Base-by-base conservation (phyloP, 345 rosid genomes). In the Camelina laxa region DNA sequence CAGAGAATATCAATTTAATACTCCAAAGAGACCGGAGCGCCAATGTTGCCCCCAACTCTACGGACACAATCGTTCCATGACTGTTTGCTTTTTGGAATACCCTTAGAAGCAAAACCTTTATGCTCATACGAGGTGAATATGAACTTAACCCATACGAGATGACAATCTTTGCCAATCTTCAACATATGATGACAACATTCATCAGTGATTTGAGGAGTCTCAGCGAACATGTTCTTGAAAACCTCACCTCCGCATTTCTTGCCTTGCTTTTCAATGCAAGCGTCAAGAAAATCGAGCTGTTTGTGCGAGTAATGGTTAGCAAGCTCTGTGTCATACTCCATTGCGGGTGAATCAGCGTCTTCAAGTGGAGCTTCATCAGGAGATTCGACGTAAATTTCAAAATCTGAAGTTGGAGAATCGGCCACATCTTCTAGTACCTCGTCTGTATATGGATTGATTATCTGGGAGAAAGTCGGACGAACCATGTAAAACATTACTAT, bases 111-210 rank as follows among this genome's bases (percentile, higher is more conserved):
- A 44, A 51, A 11, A 35, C 33, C 11, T 42, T 30, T 68, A 42
- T 30, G 53, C 39, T 68, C 57, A n/a, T 59, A 67, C 1, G 10
- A 60, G 2, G 55, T n/a, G 2, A 68, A 21, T 15, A 75, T 41
- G 16, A 75, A 0, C 31, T 53, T 17, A 35, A 41, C 27, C 50
- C 69, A 33, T 27, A 49, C 42, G 0, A 75, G 27, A 50, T 67
- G 69, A n/a, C 79, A 75, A 9, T 67, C 56, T 75, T 67, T 60
- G 7, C 69, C 55, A 12, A 60, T 2, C 13, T 69, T 53, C 47
- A 75, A 21, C 9, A 62, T 12, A 35, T 62, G n/a, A 54, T 15
- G 15, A 47, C 75, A 76, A 62, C 75, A 76, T 20, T 69, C 53
- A 9, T 63, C 5, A 0, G 51, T 61, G 17, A 62, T 4, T 2